phyloP scores from a whole-genome alignment of 164 flowering plant genomes.

The Sedum album region DNA sequence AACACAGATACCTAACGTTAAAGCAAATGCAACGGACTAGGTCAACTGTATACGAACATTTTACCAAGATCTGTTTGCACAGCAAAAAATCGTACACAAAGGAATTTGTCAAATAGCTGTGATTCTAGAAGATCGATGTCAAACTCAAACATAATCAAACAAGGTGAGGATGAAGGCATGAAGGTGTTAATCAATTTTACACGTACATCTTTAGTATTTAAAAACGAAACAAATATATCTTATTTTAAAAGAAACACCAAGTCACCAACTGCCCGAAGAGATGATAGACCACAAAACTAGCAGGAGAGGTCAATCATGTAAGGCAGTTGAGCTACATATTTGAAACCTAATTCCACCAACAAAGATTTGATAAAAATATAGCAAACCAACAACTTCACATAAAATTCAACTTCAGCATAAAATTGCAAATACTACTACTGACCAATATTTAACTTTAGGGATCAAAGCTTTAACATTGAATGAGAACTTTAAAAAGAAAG shows the following conservation, averaged over 20 bases:
- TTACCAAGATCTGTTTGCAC: slow-evolving; percentile 1
- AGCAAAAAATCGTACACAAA: neutral
- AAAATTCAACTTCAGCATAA: neutral
- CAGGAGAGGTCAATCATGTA: neutral
- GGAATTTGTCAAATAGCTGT: neutral
- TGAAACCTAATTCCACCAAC: neutral
- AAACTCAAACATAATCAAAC: neutral
- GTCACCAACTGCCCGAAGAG: neutral
- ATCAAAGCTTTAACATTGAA: neutral
- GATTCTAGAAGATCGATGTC: neutral
- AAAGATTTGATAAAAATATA: neutral
- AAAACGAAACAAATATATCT: neutral
- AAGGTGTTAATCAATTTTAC: neutral
- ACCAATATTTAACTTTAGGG: neutral
- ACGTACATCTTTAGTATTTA: neutral
- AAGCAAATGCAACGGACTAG: neutral
- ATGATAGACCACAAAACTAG: neutral
- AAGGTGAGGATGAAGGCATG: neutral
- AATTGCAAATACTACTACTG: neutral
- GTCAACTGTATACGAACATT: neutral
- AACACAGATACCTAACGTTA: neutral
- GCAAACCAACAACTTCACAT: neutral
- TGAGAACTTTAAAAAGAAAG: neutral
- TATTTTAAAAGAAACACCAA: neutral
- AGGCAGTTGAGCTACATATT: neutral